Evolutionary conservation across 176 grass and related monocot genomes (phyloP), one percentile per base, ranked within the genome.

Genomic region (Carex kokanica): DNA sequence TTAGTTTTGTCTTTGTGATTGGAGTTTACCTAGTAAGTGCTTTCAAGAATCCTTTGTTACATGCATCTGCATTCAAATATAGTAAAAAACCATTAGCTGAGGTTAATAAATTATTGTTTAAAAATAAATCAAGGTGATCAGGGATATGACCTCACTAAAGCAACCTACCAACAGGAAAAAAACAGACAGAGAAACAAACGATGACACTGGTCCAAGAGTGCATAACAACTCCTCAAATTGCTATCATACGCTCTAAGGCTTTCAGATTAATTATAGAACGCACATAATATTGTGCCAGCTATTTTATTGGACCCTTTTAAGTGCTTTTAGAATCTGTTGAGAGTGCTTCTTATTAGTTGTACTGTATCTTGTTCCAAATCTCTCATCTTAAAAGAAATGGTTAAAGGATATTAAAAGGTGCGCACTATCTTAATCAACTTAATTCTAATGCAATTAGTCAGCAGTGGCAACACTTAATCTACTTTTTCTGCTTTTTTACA

Each of bases 141-240:
- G 12, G 34, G 11, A 65, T 17, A 65, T 47, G 60, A 63, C 79
- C 79, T 82, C 66, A 82, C 60, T 53, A 82, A 66, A 66, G 23
- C 60, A 49, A 49, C 16, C 36, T 66, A 49, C n/a, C 32, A 63
- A 16, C 45, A 66, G 38, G 24, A 66, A 66, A 74, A 51, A 17
- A n/a, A 38, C 2, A 59, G 7, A 43, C 36, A 52, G 51, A 81
- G 0, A 6, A 47, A 82, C 15, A 15, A 51, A 65, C 31, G 14
- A 82, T 41, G 60, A 82, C 79, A 65, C 79, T 65, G 38, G 79
- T 82, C 79, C 40, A 82, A 47, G 16, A 81, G 58, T 81, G 60
- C 41, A 64, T 66, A 1, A 82, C 53, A 60, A 66, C 79, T 66
- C 79, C 32, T 7, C 79, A 82, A 64, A 64, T 81, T 82, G 54